Conservation (phyloP, 108 stramenopile genomes). For the Cyclotella kingstonii region DNA sequence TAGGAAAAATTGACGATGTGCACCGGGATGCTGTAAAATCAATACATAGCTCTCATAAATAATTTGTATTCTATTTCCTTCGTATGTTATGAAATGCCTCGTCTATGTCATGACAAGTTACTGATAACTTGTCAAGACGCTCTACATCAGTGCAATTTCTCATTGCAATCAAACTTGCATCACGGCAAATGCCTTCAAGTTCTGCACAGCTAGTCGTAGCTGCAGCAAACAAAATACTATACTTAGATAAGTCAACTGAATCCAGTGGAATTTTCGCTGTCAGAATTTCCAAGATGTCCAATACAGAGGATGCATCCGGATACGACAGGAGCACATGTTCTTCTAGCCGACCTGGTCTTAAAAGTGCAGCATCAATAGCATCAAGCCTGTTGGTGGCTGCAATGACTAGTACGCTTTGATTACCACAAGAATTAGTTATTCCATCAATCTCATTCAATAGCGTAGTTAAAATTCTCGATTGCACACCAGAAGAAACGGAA, state of each 20-base stretch:
- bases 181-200: conserved; percentile 71
- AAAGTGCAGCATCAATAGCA: conserved; percentile 57
- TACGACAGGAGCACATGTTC: conserved; percentile 53
- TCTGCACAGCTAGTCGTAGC: conserved; percentile 55
- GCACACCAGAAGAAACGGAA: conserved; percentile 52
- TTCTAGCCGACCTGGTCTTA: conserved; percentile 55
- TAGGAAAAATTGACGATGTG: too few species aligned
- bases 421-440: conserved; percentile 52
- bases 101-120: conserved; percentile 23
- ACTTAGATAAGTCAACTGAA: conserved; percentile 8
- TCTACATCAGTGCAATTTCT: conserved; percentile 26
- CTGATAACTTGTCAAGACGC: conserved; percentile 7
- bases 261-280: conserved; percentile 38
- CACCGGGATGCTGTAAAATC: too few species aligned
- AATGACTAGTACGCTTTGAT: conserved; percentile 53
- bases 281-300: conserved; percentile 51
- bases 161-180: conserved; percentile 55
- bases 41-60: too few species aligned
- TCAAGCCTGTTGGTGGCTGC: conserved; percentile 72
- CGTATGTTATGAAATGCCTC: conserved; percentile 14
- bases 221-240: conserved; percentile 34
- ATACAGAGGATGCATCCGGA: conserved; percentile 49
- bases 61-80: too few species aligned
- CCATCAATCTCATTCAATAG: conserved; percentile 88
- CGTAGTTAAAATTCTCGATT: conserved; percentile 67